Evolutionary conservation across 2,329 filamentous ascomycete species (phyloP).

Genomic region (Cryphonectria parasitica): DNA sequence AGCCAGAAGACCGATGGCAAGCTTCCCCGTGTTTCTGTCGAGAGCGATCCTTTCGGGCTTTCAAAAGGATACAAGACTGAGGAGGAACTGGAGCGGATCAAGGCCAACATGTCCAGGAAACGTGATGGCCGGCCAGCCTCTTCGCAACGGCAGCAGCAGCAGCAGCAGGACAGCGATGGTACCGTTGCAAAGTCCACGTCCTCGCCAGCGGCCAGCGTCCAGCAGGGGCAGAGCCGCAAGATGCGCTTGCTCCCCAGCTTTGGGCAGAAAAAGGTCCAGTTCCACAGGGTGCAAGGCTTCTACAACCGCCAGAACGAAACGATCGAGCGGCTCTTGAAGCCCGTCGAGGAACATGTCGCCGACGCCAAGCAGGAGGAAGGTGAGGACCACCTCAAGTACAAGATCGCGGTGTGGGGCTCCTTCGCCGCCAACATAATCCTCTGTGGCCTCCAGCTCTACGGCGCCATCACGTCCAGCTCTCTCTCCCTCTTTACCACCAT

Average conservation of each 20-base stretch:
- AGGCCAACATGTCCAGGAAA: conserved; percentile 80
- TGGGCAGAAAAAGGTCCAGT: conserved; percentile 40
- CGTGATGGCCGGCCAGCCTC: conserved; percentile 50
- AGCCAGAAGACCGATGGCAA: conserved; percentile 47
- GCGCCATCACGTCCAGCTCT: conserved; percentile 83
- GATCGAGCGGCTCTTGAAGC: conserved; percentile 88
- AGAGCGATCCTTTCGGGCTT: conserved; percentile 82
- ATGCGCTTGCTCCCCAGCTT: conserved; percentile 37
- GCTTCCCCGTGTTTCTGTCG: conserved; percentile 61
- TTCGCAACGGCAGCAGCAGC: conserved; percentile 37
- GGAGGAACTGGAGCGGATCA: conserved; percentile 75
- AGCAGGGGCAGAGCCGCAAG: conserved; percentile 24
- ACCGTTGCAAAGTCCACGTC: conserved; percentile 21
- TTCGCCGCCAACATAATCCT: conserved; percentile 83
- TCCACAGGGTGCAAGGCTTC: conserved; percentile 68
- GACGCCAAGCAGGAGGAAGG: conserved; percentile 79
- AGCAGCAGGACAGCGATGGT: conserved; percentile 31
- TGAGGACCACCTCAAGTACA: conserved; percentile 78
- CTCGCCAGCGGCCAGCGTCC: conserved; percentile 25
- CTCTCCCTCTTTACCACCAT: conserved; percentile 96
- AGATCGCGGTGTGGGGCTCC: conserved; percentile 67
- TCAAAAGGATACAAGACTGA: conserved; percentile 76
- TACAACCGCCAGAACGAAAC: conserved; percentile 92
- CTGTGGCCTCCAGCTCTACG: conserved; percentile 83
- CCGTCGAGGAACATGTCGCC: conserved; percentile 86